phyloP scores from a whole-genome alignment of 2,329 filamentous ascomycete species.

The Sporothrix brasiliensis region DNA sequence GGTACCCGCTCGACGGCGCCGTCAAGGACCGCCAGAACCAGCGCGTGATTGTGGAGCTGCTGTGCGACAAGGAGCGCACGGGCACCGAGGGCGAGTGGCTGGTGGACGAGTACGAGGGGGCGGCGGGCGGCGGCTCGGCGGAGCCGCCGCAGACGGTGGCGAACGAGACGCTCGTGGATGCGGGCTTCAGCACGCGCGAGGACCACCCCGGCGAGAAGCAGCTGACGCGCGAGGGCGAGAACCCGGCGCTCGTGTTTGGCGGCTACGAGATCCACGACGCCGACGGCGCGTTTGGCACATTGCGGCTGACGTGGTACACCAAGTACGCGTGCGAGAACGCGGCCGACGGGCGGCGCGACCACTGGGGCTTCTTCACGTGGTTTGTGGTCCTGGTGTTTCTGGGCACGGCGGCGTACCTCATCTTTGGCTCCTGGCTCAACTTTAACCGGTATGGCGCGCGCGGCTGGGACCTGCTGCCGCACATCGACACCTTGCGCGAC shows the following conservation, averaged over 20 bases:
- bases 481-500: slow-evolving; percentile 89
- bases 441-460: slow-evolving; percentile 95
- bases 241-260: slow-evolving; percentile 70
- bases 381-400: slow-evolving; percentile 92
- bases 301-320: slow-evolving; percentile 82
- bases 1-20: slow-evolving; percentile 57
- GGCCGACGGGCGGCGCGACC: slow-evolving; percentile 50
- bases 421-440: slow-evolving; percentile 98
- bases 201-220: slow-evolving; percentile 53
- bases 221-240: slow-evolving; percentile 54
- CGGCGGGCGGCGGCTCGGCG: slow-evolving; percentile 41
- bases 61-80: slow-evolving; percentile 73
- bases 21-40: slow-evolving; percentile 55
- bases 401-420: slow-evolving; percentile 82
- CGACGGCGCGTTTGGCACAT: slow-evolving; percentile 47
- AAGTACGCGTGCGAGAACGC: slow-evolving; percentile 77
- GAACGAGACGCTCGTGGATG: slow-evolving; percentile 36
- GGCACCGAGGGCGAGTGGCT: slow-evolving; percentile 73
- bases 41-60: slow-evolving; percentile 79
- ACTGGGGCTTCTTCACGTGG: slow-evolving; percentile 98
- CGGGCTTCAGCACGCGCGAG: slow-evolving; percentile 36
- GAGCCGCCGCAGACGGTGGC: slow-evolving; percentile 40
- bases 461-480: slow-evolving; percentile 92
- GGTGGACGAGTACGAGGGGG: slow-evolving; percentile 55
- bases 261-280: slow-evolving; percentile 69